Evolutionary conservation across 345 rosid genomes (phyloP).

Genomic region (Salix dunnii): DNA sequence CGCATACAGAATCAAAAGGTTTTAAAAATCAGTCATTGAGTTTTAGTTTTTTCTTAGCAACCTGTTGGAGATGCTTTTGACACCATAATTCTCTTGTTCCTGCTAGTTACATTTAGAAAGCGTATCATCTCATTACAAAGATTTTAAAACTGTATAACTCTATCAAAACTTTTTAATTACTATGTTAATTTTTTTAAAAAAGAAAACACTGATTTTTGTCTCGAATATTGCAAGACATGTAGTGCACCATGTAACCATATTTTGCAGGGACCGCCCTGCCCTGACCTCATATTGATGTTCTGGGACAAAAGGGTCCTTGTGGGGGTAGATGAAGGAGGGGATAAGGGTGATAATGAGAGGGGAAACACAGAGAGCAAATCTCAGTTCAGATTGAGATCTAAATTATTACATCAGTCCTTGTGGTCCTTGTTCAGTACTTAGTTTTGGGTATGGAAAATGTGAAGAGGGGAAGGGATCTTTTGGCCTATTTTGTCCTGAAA

Average conservation of each 20-base stretch:
- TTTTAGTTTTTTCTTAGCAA: too few species aligned
- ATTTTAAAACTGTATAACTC: too few species aligned
- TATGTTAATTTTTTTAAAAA: too few species aligned
- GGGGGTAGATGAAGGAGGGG: constrained; percentile 22
- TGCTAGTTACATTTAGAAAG: too few species aligned
- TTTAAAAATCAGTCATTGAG: too few species aligned
- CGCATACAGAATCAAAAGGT: too few species aligned
- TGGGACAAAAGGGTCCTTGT: not conserved
- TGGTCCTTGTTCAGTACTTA: constrained; percentile 32
- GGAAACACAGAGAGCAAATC: constrained; percentile 33
- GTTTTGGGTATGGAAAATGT: not conserved
- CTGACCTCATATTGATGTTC: not conserved
- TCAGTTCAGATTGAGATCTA: constrained; percentile 72
- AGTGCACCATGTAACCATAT: not conserved
- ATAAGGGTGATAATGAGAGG: constrained; percentile 18
- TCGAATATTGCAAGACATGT: not conserved
- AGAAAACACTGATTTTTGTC: constrained; percentile 16
- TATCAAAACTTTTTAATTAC: too few species aligned
- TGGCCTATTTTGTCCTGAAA: constrained; percentile 39
- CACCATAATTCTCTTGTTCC: too few species aligned
- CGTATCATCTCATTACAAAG: too few species aligned
- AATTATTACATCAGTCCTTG: constrained; percentile 34
- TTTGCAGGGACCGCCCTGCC: not conserved
- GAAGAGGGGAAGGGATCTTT: constrained; percentile 32
- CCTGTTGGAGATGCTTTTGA: too few species aligned